Evolutionary conservation across 163 green algal genomes (phyloP).

Genomic region (Scenedesmus sp.): DNA sequence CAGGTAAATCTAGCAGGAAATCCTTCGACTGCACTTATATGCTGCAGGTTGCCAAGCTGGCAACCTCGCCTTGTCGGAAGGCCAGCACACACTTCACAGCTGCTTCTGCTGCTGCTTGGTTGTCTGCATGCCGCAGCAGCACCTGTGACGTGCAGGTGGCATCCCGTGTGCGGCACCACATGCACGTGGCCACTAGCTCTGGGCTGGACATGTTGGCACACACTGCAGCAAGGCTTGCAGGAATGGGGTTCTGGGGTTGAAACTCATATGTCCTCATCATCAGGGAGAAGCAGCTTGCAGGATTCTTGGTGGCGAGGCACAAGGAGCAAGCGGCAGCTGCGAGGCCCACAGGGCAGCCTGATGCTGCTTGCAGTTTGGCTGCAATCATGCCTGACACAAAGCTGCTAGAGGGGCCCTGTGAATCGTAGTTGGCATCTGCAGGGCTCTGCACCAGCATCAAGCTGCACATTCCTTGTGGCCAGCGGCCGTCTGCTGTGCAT

Average conservation of each 20-base stretch:
- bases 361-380: neutral
- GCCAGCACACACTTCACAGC: neutral
- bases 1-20: too few relatives aligned
- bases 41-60: neutral
- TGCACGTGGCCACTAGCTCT: neutral
- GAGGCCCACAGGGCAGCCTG: neutral
- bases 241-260: neutral
- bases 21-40: neutral
- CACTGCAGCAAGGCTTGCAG: neutral
- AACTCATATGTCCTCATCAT: neutral
- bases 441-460: neutral
- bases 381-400: slow-evolving; percentile 8
- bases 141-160: neutral
- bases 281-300: neutral
- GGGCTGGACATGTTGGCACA: neutral
- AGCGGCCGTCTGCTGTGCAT: neutral
- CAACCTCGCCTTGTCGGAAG: neutral
- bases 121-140: neutral
- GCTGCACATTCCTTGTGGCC: neutral
- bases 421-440: neutral
- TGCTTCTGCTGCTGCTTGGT: neutral
- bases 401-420: neutral
- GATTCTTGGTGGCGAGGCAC: neutral
- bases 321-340: neutral
- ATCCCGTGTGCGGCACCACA: neutral